Evolutionary conservation across 78 protist genomes (phyloP).

Genomic region (Cavenderia fasciculata): DNA sequence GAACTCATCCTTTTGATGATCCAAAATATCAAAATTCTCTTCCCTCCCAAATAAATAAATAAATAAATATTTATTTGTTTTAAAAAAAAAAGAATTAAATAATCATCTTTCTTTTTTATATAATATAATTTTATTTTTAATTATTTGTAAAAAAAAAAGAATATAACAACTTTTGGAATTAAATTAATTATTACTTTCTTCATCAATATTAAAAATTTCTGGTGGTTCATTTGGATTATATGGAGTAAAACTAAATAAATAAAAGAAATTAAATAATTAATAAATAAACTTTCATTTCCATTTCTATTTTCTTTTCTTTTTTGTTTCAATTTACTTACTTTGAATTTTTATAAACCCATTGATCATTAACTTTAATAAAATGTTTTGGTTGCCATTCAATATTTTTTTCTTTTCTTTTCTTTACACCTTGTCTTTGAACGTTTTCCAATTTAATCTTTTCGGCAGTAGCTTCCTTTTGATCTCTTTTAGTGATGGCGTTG

Average conservation of each 20-base stretch:
- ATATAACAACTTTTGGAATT: no score
- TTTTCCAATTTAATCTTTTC: conserved; percentile 80
- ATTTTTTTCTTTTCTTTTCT: conserved; percentile 46
- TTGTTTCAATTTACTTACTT: conserved; percentile 18
- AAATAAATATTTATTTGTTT: no score
- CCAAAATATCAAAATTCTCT: no score
- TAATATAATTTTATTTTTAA: no score
- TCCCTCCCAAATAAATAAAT: no score
- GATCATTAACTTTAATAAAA: conserved; percentile 57
- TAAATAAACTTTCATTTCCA: background rate
- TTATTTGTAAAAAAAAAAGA: no score
- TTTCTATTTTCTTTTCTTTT: no score
- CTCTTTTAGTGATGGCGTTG: conserved; percentile 62
- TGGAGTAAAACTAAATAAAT: background rate
- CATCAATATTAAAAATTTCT: no score
- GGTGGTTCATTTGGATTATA: conserved; percentile 36
- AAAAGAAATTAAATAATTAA: background rate
- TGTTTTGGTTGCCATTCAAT: conserved; percentile 67
- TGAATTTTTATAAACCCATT: conserved; percentile 77
- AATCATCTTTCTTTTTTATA: no score
- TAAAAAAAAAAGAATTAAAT: no score
- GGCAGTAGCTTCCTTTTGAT: conserved; percentile 85
- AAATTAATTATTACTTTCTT: no score
- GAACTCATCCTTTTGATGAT: no score
- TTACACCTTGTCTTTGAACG: conserved; percentile 69